Percentiles rank a stretch among this genome's conserved stretches.
Conservation (phyloP, 1,139 yeast species). For the Zygosaccharomyces sapae region DNA sequence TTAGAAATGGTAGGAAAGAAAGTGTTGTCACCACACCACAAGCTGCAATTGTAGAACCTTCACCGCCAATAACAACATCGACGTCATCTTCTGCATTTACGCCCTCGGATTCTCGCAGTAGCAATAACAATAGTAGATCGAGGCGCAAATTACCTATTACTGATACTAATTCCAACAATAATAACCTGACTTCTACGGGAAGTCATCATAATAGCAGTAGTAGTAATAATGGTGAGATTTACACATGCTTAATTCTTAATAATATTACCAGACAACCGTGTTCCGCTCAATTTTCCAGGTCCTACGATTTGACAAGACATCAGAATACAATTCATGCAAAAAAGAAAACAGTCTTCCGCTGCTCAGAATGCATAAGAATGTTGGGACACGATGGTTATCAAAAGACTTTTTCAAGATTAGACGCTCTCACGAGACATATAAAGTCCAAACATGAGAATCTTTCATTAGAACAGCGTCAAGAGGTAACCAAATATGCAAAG, state of each 20-base stretch:
- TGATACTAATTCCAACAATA: not conserved
- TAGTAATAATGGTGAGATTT: conserved; percentile 38
- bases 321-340: conserved; percentile 95
- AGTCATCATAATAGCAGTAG: conserved; percentile 21
- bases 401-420: conserved; percentile 89
- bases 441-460: conserved; percentile 76
- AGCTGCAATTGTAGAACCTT: not conserved
- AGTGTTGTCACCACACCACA: conserved; percentile 16
- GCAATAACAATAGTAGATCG: not conserved
- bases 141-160: conserved; percentile 1
- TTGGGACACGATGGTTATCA: conserved; percentile 40
- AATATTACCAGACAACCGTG: conserved; percentile 63
- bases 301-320: conserved; percentile 90
- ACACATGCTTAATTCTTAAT: conserved; percentile 57
- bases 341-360: conserved; percentile 78
- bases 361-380: conserved; percentile 73
- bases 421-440: conserved; percentile 89
- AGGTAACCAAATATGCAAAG: conserved; percentile 69
- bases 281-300: conserved; percentile 81
- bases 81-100: not conserved
- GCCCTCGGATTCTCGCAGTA: not conserved
- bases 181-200: conserved; percentile 24
- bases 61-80: not conserved
- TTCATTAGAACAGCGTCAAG: conserved; percentile 62
- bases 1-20: conserved; percentile 24